These are phyloP conservation scores for Trichosanthes truncata DNA, from an alignment of 306 rosid genomes.

Conservation along the genomic window DNA sequence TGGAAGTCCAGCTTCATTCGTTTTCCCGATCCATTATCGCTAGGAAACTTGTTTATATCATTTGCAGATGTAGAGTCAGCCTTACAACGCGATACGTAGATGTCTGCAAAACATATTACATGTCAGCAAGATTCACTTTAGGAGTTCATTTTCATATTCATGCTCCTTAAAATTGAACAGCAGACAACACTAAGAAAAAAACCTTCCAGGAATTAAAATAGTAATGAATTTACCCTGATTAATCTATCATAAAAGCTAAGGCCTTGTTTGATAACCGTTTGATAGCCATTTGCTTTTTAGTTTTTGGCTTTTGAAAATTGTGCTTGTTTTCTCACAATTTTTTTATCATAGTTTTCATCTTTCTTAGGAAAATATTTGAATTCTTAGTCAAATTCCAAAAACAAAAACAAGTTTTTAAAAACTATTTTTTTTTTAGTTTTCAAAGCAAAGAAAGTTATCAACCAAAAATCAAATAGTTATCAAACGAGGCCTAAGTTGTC, in stretches of 20 bases:
- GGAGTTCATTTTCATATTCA: neutral
- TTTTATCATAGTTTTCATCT: no score
- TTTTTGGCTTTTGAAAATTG: neutral
- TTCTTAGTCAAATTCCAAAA: no score
- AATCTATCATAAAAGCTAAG: neutral
- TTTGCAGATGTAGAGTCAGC: constrained; percentile 47
- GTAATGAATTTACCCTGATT: neutral
- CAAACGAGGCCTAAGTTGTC: neutral
- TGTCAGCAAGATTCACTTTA: neutral
- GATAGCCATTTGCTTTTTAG: no score
- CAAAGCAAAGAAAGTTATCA: no score
- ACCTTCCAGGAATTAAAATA: neutral
- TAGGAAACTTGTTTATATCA: constrained; percentile 45
- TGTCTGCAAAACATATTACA: constrained; percentile 36
- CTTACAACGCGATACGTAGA: constrained; percentile 54
- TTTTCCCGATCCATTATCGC: constrained; percentile 59
- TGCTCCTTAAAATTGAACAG: neutral
- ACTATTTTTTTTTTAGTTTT: no score
- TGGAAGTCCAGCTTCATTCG: constrained; percentile 78
- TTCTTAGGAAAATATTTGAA: no score
- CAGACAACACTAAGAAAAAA: neutral
- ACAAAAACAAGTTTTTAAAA: no score
- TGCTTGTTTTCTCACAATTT: no score
- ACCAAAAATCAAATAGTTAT: no score
- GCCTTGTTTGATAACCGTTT: no score